Base-by-base conservation (phyloP, 148 eudicot species). In the Limonium bicolor region DNA sequence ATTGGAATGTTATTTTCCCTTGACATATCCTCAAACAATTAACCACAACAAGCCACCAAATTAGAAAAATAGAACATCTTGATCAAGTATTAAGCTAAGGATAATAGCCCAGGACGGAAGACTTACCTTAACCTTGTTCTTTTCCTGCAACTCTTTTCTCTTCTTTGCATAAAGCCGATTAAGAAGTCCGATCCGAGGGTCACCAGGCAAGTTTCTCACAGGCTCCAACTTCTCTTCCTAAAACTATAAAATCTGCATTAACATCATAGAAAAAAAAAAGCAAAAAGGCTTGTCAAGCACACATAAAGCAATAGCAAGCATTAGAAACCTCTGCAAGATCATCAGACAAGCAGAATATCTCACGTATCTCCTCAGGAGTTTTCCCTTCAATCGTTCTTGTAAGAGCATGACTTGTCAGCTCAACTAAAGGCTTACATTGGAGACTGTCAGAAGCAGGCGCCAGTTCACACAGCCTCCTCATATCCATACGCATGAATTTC, bases 141-240 rank as follows among this genome's bases (percentile, higher is more conserved):
- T 68, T 60, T 86, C 88, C 55, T 76, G 71, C 3, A 86, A 55
- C 46, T 86, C 94, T 69, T 78, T 78, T 66, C 94, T 68, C 76
- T 72, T 82, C 65, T 76, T 76, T 8, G 96, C 96, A 73, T 82
- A 78, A 43, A 86, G 63, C 48, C 82, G 82, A 53, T 86, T 86
- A 52, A 81, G 62, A 42, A 86, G 87, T 51, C 93, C 68, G 55
- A 86, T 78, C 51, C 93, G 67, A 23, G 87, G 88, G 73, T 82
- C 96, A 67, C 78, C 87, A 36, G 79, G 67, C 51, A 67, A 65
- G 59, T 82, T 86, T 61, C 57, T 71, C 45, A 82, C 62, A 61
- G 96, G 96, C 73, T 86, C 96, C 71, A 86, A 68, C 71, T 85
- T 85, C 69, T 85, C 95, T 67, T 77, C 90, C 95, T 85, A 81